A percentile compares a stretch with the other conserved stretches of the same genome.
These are phyloP conservation scores for Nicotiana obtusifolia DNA, from an alignment of 257 asterid genomes.

Conservation along the genomic window DNA sequence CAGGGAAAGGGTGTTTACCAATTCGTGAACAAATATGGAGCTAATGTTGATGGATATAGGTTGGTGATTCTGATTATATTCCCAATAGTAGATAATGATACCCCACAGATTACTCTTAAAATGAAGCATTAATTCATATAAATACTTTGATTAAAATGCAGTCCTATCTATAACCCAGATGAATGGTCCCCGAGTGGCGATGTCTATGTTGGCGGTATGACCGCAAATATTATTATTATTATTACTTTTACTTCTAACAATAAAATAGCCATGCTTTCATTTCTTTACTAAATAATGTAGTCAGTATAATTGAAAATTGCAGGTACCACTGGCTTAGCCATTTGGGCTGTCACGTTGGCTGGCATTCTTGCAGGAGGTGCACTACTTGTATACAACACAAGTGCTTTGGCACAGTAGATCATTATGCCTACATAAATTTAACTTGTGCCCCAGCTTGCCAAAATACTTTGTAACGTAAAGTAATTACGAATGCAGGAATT, in stretches of 20 bases:
- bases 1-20: slow-evolving; percentile 99
- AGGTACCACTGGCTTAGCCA: slow-evolving; percentile 78
- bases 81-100: neutral
- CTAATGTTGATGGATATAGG: slow-evolving; percentile 98
- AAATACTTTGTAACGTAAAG: neutral
- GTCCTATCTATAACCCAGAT: slow-evolving; percentile 61
- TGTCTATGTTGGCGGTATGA: slow-evolving; percentile 75
- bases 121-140: neutral
- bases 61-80: slow-evolving; percentile 4
- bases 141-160: slow-evolving; percentile 23
- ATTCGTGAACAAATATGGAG: slow-evolving; percentile 86
- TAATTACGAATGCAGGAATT: too few relatives aligned
- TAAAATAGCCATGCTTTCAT: neutral
- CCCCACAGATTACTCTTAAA: neutral
- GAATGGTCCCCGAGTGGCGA: slow-evolving; percentile 89
- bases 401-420: slow-evolving; percentile 73
- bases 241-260: too few relatives aligned
- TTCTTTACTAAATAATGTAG: neutral
- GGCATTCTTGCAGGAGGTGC: slow-evolving; percentile 90
- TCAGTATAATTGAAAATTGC: slow-evolving; percentile 5
- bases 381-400: slow-evolving; percentile 92
- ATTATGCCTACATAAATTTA: neutral
- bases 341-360: slow-evolving; percentile 74
- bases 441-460: neutral
- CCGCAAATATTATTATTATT: neutral